Evolutionary conservation across 2,329 filamentous ascomycete species (phyloP).

Genomic region (Fusarium poae): DNA sequence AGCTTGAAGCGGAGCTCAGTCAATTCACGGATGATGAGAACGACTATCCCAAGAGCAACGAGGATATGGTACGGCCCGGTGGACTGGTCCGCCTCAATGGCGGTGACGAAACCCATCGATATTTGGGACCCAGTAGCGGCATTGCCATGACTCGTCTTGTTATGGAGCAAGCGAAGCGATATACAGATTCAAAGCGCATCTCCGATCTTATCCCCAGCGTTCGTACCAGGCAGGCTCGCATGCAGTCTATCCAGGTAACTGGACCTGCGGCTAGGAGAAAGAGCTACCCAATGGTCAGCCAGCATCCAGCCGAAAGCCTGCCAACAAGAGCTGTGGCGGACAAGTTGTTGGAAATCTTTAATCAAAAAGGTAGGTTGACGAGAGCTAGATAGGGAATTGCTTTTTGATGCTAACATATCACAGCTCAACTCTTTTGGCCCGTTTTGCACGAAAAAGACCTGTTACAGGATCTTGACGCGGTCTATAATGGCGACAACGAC

Average conservation of each 20-base stretch:
- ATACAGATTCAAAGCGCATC: slow-evolving; percentile 90
- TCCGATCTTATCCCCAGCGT: slow-evolving; percentile 88
- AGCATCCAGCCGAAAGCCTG: slow-evolving; percentile 80
- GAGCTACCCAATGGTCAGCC: slow-evolving; percentile 91
- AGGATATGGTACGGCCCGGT: slow-evolving; percentile 88
- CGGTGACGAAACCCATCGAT: slow-evolving; percentile 86
- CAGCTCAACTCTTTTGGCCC: slow-evolving; percentile 90
- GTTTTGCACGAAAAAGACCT: slow-evolving; percentile 88
- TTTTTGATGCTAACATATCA: slow-evolving; percentile 25
- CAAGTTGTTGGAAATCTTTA: slow-evolving; percentile 85
- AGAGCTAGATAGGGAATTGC: neutral
- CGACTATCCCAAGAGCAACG: slow-evolving; percentile 76
- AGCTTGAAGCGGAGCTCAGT: slow-evolving; percentile 83
- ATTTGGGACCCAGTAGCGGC: slow-evolving; percentile 92
- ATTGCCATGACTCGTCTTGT: slow-evolving; percentile 95
- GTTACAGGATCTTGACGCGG: slow-evolving; percentile 79
- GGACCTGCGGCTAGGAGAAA: slow-evolving; percentile 75
- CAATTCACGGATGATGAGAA: slow-evolving; percentile 83
- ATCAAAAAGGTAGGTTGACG: slow-evolving; percentile 76
- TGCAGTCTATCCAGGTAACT: slow-evolving; percentile 71
- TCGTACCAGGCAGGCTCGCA: slow-evolving; percentile 65
- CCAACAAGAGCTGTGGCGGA: slow-evolving; percentile 81
- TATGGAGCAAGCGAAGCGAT: slow-evolving; percentile 96
- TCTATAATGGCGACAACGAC: slow-evolving; percentile 81
- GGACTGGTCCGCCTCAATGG: slow-evolving; percentile 88